Base-by-base conservation (phyloP, 352 stramenopile species). In the Phytopythium kandeliae region DNA sequence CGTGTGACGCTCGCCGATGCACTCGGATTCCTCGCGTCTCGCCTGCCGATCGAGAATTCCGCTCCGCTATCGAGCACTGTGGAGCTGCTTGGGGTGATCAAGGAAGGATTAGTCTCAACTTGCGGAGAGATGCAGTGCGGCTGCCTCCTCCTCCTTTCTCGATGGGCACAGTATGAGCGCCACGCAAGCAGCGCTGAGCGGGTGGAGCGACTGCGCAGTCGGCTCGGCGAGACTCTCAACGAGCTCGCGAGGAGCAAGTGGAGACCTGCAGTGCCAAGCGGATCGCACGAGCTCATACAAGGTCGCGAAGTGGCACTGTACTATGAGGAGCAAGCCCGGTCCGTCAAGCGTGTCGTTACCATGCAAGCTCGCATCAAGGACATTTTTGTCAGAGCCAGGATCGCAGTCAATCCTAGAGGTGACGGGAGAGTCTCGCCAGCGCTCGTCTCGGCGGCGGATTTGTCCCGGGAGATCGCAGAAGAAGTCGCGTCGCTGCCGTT, bases 391-490 rank as follows among this genome's bases (percentile, higher is more conserved):
- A 63, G 48, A 1, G 69, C 60, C 15, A 64, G 66, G 1, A 60
- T 89, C 21, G 21, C 13, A 1, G 33, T 83, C 41, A 35, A 78
- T 24, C 8, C 22, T 34, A 7, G 19, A 11, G 25, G 30, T 4
- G 25, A 48, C 11, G 6, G 51, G 21, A 59, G 16, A 36, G 7
- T 13, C 30, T 40, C 34, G 0, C 24, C 44, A 24, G 16, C 30
- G n/a, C 55, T 55, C 7, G 17, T 35, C 17, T 75, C 68, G 11
- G 67, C 70, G 41, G 71, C 60, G 16, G 66, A 73, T 25, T 52
- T 74, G 21, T 90, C 82, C 19, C 73, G 75, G 25, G 51, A 71
- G n/a, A 77, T 89, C n/a, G 79, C 82, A 12, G 79, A 91, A 37
- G 45, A 74, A 6, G 61, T 81, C 17, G 67, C 67, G 11, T 57